Conservation (phyloP, 2,329 filamentous ascomycete species). For the Xylariaceae sp. region DNA sequence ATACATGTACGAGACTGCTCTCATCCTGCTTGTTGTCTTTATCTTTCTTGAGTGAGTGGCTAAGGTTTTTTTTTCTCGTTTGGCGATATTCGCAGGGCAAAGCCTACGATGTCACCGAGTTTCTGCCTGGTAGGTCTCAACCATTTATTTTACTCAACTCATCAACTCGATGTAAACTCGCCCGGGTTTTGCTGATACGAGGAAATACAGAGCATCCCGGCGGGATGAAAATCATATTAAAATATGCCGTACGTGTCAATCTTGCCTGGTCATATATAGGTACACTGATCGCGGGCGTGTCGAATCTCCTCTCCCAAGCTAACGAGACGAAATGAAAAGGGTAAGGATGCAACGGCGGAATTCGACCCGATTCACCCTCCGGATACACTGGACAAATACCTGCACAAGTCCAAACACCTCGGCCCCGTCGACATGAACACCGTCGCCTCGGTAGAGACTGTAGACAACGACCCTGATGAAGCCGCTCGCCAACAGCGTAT, state of each 20-base stretch:
- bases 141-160: not conserved
- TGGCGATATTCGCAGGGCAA: conserved; percentile 47
- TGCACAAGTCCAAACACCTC: conserved; percentile 78
- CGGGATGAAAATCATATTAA: conserved; percentile 87
- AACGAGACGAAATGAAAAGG: conserved; percentile 35
- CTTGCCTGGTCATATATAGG: not conserved
- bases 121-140: conserved; percentile 55
- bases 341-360: conserved; percentile 88
- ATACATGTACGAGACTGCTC: conserved; percentile 53
- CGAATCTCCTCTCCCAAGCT: not conserved
- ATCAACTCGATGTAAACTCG: not conserved
- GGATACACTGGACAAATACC: conserved; percentile 80
- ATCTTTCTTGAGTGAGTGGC: conserved; percentile 1
- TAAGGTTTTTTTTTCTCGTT: not conserved
- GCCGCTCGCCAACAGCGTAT: conserved; percentile 66
- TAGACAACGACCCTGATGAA: conserved; percentile 64
- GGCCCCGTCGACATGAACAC: conserved; percentile 86
- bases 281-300: not conserved
- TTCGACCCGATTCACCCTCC: conserved; percentile 85
- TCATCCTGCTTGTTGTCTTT: not conserved
- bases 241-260: conserved; percentile 62
- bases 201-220: conserved; percentile 70
- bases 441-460: conserved; percentile 61
- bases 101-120: conserved; percentile 86
- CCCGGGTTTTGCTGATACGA: conserved; percentile 1